These are phyloP conservation scores for Populus hybrid DNA, from an alignment of 441 rosid genomes.

Conservation along the genomic window DNA sequence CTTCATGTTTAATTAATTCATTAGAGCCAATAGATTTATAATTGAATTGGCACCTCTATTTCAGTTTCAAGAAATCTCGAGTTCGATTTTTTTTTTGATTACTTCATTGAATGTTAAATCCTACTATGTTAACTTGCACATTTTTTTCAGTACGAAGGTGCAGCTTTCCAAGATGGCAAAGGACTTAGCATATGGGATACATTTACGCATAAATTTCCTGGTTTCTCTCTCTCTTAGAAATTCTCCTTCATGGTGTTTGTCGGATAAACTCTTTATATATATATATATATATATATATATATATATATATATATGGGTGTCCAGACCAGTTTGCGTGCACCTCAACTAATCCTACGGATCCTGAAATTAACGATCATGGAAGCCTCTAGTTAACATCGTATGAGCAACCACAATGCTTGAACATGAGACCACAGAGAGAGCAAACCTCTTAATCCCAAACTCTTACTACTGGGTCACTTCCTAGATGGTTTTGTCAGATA, in stretches of 20 bases:
- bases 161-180: slow-evolving; percentile 42
- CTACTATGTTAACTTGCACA: too few relatives aligned
- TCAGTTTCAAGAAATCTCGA: not conserved
- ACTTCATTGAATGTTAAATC: not conserved
- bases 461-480: too few relatives aligned
- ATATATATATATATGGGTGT: too few relatives aligned
- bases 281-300: too few relatives aligned
- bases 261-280: too few relatives aligned
- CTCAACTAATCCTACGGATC: too few relatives aligned
- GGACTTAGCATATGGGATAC: slow-evolving; percentile 55
- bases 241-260: not conserved
- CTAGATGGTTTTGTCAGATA: not conserved
- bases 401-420: accelerated
- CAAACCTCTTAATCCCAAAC: too few relatives aligned
- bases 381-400: too few relatives aligned
- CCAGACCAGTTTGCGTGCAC: too few relatives aligned
- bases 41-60: not conserved
- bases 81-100: not conserved
- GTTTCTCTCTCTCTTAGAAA: slow-evolving; percentile 17
- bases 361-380: too few relatives aligned
- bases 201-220: slow-evolving; percentile 36
- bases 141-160: slow-evolving; percentile 51
- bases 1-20: not conserved
- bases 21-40: not conserved
- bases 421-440: accelerated